Evolutionary conservation across 805 yeast genomes (phyloP).

Genomic region (Sugiyamaella mastotermitis): DNA sequence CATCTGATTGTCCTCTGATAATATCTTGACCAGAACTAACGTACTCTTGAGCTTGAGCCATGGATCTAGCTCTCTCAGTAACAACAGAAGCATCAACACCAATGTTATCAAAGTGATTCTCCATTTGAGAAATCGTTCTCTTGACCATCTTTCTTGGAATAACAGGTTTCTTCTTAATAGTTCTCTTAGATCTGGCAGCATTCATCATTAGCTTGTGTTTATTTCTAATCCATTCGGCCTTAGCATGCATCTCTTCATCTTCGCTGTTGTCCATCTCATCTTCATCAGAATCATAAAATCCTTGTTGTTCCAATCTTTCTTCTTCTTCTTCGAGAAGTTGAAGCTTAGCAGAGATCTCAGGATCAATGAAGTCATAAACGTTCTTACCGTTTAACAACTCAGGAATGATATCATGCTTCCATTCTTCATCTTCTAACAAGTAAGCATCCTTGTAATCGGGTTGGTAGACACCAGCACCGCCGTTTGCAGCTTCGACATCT

Average conservation of each 20-base stretch:
- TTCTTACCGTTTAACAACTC: slow-evolving; percentile 94
- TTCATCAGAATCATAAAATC: slow-evolving; percentile 89
- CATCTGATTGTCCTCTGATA: slow-evolving; percentile 49
- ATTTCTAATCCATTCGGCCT: slow-evolving; percentile 93
- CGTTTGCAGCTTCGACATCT: slow-evolving; percentile 89
- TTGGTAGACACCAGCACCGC: slow-evolving; percentile 98
- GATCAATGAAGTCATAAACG: slow-evolving; percentile 94
- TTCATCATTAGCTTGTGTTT: slow-evolving; percentile 91
- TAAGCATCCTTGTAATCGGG: slow-evolving; percentile 90
- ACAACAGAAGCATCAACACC: slow-evolving; percentile 81
- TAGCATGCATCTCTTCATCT: slow-evolving; percentile 63
- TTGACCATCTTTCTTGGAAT: slow-evolving; percentile 79
- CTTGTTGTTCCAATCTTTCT: slow-evolving; percentile 86
- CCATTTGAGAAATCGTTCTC: slow-evolving; percentile 66
- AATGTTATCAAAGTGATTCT: slow-evolving; percentile 78
- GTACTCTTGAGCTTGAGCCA: slow-evolving; percentile 29
- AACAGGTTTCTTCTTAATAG: slow-evolving; percentile 81
- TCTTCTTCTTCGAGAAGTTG: slow-evolving; percentile 97
- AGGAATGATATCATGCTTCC: slow-evolving; percentile 98
- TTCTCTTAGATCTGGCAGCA: slow-evolving; percentile 80
- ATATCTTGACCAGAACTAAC: slow-evolving; percentile 69
- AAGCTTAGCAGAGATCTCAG: slow-evolving; percentile 88
- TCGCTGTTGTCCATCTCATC: slow-evolving; percentile 56
- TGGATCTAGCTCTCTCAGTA: slow-evolving; percentile 41
- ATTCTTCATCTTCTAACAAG: slow-evolving; percentile 87